Evolutionary conservation across 306 rosid species (phyloP).

Genomic region (Hippophae gyantsensis): DNA sequence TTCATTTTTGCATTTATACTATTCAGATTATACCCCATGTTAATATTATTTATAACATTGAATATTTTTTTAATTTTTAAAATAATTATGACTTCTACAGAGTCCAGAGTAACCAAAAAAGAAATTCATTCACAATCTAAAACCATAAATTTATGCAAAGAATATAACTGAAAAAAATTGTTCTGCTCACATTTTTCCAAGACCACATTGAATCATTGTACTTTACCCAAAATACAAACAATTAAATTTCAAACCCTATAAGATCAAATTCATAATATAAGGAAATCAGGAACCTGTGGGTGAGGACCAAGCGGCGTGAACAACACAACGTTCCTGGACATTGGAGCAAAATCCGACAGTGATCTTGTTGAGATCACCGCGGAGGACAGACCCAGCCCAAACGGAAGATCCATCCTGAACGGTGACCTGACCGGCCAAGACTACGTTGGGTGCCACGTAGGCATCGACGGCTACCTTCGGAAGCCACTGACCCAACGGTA

Average conservation of each 20-base stretch:
- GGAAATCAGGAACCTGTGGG: constrained; percentile 59
- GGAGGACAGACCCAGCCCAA: constrained; percentile 88
- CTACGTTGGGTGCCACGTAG: constrained; percentile 96
- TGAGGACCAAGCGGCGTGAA: constrained; percentile 96
- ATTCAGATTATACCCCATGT: too few species aligned
- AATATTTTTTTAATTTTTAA: too few species aligned
- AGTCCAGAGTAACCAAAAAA: too few species aligned
- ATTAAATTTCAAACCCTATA: neutral
- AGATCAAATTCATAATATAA: neutral
- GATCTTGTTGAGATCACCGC: constrained; percentile 97
- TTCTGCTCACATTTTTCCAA: neutral
- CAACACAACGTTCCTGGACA: constrained; percentile 83
- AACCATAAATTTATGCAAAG: neutral
- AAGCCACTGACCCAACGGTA: constrained; percentile 90
- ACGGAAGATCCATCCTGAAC: constrained; percentile 87
- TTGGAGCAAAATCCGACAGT: constrained; percentile 82
- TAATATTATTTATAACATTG: too few species aligned
- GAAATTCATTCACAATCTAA: neutral
- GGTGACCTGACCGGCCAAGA: constrained; percentile 92
- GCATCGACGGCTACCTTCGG: constrained; percentile 95
- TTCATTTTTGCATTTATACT: too few species aligned
- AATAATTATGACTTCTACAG: too few species aligned
- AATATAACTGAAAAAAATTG: neutral
- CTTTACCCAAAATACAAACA: neutral
- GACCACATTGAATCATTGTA: neutral